Evolutionary conservation across 257 asterid genomes (phyloP).

Genomic region (Przewalskia tangutica): DNA sequence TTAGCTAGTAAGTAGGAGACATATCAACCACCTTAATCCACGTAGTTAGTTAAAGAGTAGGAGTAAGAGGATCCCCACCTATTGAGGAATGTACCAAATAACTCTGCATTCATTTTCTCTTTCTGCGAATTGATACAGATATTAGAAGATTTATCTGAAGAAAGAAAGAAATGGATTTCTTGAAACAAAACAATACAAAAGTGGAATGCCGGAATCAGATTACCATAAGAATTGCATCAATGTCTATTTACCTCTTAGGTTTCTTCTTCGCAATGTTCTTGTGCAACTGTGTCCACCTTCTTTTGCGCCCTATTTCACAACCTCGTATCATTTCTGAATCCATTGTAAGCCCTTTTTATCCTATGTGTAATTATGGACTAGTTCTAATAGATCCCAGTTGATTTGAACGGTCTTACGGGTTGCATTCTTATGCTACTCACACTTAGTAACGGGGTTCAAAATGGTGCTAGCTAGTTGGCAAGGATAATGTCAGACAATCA

Average conservation of each 20-base stretch:
- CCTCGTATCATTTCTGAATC: slow-evolving; percentile 76
- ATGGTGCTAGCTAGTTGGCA: too few species aligned
- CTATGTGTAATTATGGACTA: too few species aligned
- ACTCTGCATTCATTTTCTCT: not conserved
- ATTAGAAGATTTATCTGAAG: not conserved
- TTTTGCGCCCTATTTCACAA: slow-evolving; percentile 60
- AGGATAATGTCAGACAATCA: too few species aligned
- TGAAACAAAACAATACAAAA: slow-evolving; percentile 6
- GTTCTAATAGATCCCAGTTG: not conserved
- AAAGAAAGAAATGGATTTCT: slow-evolving; percentile 2
- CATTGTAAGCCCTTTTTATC: slow-evolving; percentile 29
- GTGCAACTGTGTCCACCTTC: slow-evolving; percentile 65
- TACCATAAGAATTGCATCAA: slow-evolving; percentile 39
- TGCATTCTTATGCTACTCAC: not conserved
- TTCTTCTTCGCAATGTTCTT: slow-evolving; percentile 71
- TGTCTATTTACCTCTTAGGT: slow-evolving; percentile 69
- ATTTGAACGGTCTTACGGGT: not conserved
- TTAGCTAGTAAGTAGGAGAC: not conserved
- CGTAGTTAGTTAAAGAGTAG: not conserved
- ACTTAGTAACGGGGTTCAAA: not conserved
- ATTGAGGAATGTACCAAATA: not conserved
- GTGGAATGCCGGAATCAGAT: slow-evolving; percentile 41
- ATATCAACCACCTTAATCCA: not conserved
- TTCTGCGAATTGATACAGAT: not conserved
- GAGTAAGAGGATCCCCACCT: not conserved